phyloP scores from a whole-genome alignment of 2,329 filamentous ascomycete species.

The Colletotrichum cuscutae region DNA sequence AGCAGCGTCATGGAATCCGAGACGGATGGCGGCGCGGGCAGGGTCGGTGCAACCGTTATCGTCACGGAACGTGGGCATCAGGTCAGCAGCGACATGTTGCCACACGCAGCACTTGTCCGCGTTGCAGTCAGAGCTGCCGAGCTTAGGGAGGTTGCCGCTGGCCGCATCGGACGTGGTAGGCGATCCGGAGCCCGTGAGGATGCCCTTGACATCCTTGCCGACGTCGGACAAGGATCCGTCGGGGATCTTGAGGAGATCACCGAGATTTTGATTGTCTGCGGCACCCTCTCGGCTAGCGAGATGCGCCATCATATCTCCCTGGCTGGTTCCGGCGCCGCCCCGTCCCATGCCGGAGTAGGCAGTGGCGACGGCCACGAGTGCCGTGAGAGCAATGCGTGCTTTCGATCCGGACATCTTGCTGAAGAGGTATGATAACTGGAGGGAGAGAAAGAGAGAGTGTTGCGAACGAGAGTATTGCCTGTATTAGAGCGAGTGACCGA shows the following conservation, averaged over 20 bases:
- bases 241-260: conserved; percentile 48
- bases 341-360: conserved; percentile 39
- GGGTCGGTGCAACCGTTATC: conserved; percentile 52
- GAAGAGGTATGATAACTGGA: too few species aligned
- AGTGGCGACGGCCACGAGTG: conserved; percentile 1
- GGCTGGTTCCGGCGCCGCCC: conserved; percentile 9
- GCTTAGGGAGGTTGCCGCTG: conserved; percentile 39
- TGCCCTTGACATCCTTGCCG: conserved; percentile 49
- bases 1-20: conserved; percentile 60
- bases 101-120: conserved; percentile 58
- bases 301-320: background rate
- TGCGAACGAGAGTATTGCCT: background rate
- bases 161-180: conserved; percentile 18
- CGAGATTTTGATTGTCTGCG: conserved; percentile 41
- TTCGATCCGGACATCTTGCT: background rate
- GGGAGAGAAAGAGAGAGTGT: background rate
- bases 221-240: conserved; percentile 44
- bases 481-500: background rate
- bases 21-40: conserved; percentile 56
- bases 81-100: conserved; percentile 53
- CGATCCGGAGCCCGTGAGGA: conserved; percentile 42
- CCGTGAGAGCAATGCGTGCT: conserved; percentile 13
- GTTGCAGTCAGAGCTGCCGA: conserved; percentile 37
- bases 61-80: conserved; percentile 48
- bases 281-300: background rate